A percentile compares a stretch with the other conserved stretches of the same genome.
These are phyloP conservation scores for Xylaria telfairii DNA, from an alignment of 495 filamentous ascomycete species.

Conservation along the genomic window DNA sequence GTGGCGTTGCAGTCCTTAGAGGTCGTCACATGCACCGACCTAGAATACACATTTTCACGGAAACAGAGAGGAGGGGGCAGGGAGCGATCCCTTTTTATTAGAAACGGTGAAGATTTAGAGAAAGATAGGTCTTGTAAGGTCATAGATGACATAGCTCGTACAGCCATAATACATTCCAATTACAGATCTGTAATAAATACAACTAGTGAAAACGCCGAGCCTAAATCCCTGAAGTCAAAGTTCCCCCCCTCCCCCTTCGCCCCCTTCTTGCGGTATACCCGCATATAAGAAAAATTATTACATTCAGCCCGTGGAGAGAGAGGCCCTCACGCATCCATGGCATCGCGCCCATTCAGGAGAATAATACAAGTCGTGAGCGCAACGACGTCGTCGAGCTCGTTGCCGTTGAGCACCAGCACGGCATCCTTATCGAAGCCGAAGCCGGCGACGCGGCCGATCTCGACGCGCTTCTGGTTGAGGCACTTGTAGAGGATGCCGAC, in stretches of 20 bases:
- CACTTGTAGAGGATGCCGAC: slow-evolving; percentile 39
- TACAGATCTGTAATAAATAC: slow-evolving; percentile 4
- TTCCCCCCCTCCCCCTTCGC: not conserved
- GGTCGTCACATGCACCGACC: not conserved
- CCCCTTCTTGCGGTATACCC: not conserved
- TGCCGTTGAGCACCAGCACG: slow-evolving; percentile 34
- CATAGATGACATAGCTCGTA: slow-evolving; percentile 9
- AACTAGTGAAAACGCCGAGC: slow-evolving; percentile 1
- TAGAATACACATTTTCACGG: not conserved
- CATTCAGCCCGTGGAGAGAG: not conserved
- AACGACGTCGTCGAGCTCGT: slow-evolving; percentile 37
- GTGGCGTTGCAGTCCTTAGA: not conserved
- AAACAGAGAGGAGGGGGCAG: not conserved
- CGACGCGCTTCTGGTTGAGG: slow-evolving; percentile 41
- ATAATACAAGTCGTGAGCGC: slow-evolving; percentile 39
- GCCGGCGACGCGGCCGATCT: slow-evolving; percentile 36
- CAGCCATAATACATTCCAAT: slow-evolving; percentile 11
- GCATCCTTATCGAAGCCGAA: slow-evolving; percentile 39
- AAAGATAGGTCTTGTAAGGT: not conserved
- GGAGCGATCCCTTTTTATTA: not conserved
- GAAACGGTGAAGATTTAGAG: not conserved
- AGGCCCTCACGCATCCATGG: slow-evolving; percentile 34
- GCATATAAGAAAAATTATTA: not conserved
- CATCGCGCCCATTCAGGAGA: slow-evolving; percentile 38
- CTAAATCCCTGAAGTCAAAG: not conserved